Evolutionary conservation across 768 basidiomycete genomes (phyloP), one percentile per base, ranked within the genome.

Genomic region (Suillus cothurnatus): DNA sequence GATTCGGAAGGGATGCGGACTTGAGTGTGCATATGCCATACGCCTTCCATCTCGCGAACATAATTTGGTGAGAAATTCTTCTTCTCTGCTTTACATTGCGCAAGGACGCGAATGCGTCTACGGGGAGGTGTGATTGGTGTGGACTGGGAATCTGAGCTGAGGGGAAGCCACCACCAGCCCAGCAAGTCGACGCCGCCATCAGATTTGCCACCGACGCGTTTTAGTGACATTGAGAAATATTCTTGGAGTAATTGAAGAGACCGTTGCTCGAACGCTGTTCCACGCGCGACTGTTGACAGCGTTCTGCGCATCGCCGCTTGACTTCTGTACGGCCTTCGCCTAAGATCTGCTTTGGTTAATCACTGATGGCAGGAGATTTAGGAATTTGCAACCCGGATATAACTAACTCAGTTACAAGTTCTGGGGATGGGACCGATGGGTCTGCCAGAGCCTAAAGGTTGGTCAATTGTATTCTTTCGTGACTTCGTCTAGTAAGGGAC

Each of bases 91-190:
- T 97, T 97, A 80, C 95, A 97, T 71, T 97, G 95, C 0, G 84
- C 94, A 26, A 97, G 75, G 12, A 97, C 84, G 61, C 94, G 89
- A 4, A 96, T 70, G 2, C 93, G 82, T 41, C 83, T 78, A 28
- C 86, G 80, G 5, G 55, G 41, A 17, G 73, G 45, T 39, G 72
- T 64, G 5, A 67, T 58, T 21, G 68, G 43, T 21, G 28, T n/a
- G 41, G 36, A 31, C 41, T 62, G 49, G 34, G 63, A 60, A 53
- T 57, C 8, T 14, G 68, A 60, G 41, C 3, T 50, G 4, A 68
- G 56, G 32, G 92, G 94, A 5, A 97, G 79, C 90, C 89, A 94
- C 95, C 95, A 97, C 93, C 94, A 96, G 19, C 95, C 95, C 61
- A 90, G 74, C 26, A 97, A 81, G 76, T 97, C 95, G 50, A 97